phyloP scores from a whole-genome alignment of 176 grass and related monocot species.

The Zea mays region DNA sequence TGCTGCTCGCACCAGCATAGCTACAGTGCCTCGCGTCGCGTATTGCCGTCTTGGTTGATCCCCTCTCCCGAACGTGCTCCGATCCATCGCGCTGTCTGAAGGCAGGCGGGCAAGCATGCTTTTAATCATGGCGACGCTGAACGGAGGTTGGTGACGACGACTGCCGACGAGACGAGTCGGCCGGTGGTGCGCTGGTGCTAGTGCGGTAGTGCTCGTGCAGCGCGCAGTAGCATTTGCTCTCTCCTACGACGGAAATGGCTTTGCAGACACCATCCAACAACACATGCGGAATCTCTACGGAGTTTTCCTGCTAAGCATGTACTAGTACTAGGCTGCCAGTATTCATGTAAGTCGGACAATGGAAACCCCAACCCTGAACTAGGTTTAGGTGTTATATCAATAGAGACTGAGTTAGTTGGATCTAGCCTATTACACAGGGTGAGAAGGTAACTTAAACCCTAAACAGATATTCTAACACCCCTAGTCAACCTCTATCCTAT shows the following conservation, averaged over 20 bases:
- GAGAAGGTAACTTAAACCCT: too few species aligned
- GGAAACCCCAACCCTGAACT: too few species aligned
- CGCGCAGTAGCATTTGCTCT: neutral
- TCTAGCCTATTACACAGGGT: too few species aligned
- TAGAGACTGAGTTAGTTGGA: too few species aligned
- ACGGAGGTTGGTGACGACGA: conserved; percentile 1
- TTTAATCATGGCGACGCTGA: conserved; percentile 34
- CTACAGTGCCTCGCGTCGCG: neutral
- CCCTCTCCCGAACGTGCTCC: conserved; percentile 16
- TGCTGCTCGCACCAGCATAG: neutral
- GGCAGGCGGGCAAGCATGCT: neutral
- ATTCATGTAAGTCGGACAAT: too few species aligned
- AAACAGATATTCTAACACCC: too few species aligned
- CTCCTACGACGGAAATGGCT: neutral
- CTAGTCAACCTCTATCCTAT: too few species aligned
- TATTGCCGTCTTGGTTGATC: neutral
- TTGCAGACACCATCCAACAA: neutral
- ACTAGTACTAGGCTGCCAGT: too few species aligned
- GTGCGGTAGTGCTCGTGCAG: neutral
- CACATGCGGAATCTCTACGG: neutral
- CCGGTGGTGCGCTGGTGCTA: neutral
- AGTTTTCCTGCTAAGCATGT: too few species aligned
- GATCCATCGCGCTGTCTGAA: conserved; percentile 17
- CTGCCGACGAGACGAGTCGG: neutral
- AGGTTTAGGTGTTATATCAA: too few species aligned